A percentile compares a stretch with the other conserved stretches of the same genome.
Conservation (phyloP, 768 basidiomycete genomes). For the Serendipita vermifera region DNA sequence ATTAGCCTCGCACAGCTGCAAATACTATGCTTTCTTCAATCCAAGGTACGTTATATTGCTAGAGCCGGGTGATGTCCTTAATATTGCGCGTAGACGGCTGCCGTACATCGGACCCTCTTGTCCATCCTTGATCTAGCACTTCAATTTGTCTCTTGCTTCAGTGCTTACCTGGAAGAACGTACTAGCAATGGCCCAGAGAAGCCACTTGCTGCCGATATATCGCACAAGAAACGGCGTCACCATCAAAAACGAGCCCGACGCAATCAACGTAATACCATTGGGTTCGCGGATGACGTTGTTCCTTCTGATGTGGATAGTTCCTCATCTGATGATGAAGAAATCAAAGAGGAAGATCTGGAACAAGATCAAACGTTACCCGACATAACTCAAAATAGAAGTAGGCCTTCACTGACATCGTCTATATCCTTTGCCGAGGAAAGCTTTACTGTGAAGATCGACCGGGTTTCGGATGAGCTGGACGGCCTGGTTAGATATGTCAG, state of each 20-base stretch:
- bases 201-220: no score
- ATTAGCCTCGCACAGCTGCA: slow-evolving; percentile 39
- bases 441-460: slow-evolving; percentile 41
- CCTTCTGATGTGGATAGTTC: slow-evolving; percentile 33
- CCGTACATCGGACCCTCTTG: slow-evolving; percentile 51
- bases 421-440: slow-evolving; percentile 32
- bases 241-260: neutral
- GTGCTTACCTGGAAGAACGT: slow-evolving; percentile 41
- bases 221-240: no score
- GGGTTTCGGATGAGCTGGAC: slow-evolving; percentile 56
- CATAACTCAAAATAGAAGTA: neutral
- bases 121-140: slow-evolving; percentile 63
- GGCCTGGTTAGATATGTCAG: slow-evolving; percentile 56
- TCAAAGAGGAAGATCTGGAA: slow-evolving; percentile 6
- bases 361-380: neutral
- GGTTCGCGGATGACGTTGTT: slow-evolving; percentile 12
- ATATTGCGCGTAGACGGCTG: slow-evolving; percentile 36
- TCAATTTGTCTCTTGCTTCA: slow-evolving; percentile 53
- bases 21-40: slow-evolving; percentile 48
- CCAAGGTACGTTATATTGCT: slow-evolving; percentile 34
- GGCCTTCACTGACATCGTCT: neutral
- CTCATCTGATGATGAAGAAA: slow-evolving; percentile 26
- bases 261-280: slow-evolving; percentile 17
- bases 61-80: neutral
- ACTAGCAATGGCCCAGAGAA: no score